Conservation (phyloP, 2,329 filamentous ascomycete genomes). For the Pestalotiopsis sp. region DNA sequence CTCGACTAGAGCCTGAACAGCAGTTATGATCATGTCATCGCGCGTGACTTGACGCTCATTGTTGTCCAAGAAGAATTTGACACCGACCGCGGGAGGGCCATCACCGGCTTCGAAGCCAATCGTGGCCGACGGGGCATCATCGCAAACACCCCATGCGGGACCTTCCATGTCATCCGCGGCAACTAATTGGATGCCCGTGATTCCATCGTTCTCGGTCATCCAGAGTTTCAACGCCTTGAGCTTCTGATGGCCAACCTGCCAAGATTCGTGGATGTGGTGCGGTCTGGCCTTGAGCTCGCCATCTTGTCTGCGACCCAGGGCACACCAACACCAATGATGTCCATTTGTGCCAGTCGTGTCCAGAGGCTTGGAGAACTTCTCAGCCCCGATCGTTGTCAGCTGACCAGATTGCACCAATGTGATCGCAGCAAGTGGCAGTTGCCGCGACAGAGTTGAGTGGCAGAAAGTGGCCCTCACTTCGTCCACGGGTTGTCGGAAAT, state of each 20-base stretch:
- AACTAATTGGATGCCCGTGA: background rate
- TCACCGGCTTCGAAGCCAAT: background rate
- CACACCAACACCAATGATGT: constrained; percentile 1
- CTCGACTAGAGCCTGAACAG: background rate
- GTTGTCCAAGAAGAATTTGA: constrained; percentile 3
- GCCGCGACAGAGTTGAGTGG: background rate
- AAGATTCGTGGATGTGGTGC: background rate
- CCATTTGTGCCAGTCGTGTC: background rate
- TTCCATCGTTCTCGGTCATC: background rate
- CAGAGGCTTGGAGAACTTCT: background rate
- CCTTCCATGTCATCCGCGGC: background rate
- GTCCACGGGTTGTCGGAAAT: background rate
- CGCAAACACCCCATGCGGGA: background rate
- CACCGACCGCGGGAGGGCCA: background rate
- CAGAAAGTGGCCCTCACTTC: background rate
- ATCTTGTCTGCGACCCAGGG: background rate
- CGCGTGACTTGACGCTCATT: background rate
- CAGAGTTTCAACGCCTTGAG: background rate
- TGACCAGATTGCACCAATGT: background rate
- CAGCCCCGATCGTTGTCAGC: background rate
- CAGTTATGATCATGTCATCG: background rate
- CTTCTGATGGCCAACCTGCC: background rate
- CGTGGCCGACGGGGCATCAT: background rate
- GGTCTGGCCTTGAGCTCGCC: background rate
- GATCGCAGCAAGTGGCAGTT: background rate